Percentiles rank a stretch among this genome's conserved stretches.
Conservation (phyloP, 2,329 filamentous ascomycete species). For the Neurospora crassa region DNA sequence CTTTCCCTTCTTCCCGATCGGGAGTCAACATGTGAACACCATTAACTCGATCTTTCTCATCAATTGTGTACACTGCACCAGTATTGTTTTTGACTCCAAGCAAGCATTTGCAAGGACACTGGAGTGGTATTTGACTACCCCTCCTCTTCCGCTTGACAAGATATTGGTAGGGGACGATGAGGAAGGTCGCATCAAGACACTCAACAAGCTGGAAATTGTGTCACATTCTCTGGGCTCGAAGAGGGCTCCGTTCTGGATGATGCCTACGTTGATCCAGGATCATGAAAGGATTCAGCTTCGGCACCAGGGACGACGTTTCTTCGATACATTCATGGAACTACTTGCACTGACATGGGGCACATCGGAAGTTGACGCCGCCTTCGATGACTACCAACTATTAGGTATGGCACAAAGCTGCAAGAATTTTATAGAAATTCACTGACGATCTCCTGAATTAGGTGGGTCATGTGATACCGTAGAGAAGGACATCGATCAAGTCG, state of each 20-base stretch:
- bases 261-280: background rate
- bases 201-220: constrained; percentile 9
- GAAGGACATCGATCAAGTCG: constrained; percentile 18
- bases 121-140: constrained; percentile 18
- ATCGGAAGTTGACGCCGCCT: background rate
- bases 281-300: background rate
- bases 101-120: constrained; percentile 15
- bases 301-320: background rate
- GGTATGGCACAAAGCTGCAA: constrained; percentile 5
- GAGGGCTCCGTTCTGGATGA: constrained; percentile 1
- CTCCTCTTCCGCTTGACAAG: constrained; percentile 11
- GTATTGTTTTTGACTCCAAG: constrained; percentile 19
- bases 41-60: constrained; percentile 24
- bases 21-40: constrained; percentile 18
- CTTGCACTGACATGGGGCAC: background rate
- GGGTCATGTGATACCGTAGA: constrained; percentile 15
- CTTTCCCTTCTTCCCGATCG: constrained; percentile 22
- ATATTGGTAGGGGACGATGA: constrained; percentile 5
- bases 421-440: background rate
- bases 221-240: constrained; percentile 7
- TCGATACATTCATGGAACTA: background rate
- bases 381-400: background rate
- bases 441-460: constrained; percentile 12
- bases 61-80: constrained; percentile 15
- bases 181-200: background rate